These are phyloP conservation scores for Aureobasidium leucospermi DNA, from an alignment of 2,329 filamentous ascomycete genomes.

Conservation along the genomic window DNA sequence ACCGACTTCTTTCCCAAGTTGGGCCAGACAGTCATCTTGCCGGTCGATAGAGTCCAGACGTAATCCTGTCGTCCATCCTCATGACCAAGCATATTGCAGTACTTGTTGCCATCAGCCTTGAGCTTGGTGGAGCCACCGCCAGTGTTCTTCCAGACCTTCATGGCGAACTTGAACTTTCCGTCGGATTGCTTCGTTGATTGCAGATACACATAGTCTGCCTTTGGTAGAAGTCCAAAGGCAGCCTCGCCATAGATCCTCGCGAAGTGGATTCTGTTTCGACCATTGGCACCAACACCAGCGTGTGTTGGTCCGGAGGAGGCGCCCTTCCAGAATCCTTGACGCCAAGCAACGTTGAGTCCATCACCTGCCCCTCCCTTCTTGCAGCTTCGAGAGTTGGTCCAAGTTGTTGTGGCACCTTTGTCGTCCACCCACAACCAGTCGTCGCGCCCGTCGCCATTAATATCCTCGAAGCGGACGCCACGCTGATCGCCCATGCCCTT, in stretches of 20 bases:
- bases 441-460: too few species aligned
- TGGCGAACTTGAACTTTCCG: neutral
- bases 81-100: conserved; percentile 16
- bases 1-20: neutral
- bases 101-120: conserved; percentile 14
- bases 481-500: too few species aligned
- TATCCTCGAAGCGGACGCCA: too few species aligned
- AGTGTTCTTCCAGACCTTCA: conserved; percentile 14
- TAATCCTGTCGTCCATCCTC: conserved; percentile 15
- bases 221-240: neutral
- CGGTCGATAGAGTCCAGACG: conserved; percentile 10
- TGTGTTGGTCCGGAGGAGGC: neutral
- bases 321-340: too few species aligned
- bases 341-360: too few species aligned
- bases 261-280: neutral
- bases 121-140: conserved; percentile 10
- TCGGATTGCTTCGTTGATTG: neutral
- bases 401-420: too few species aligned
- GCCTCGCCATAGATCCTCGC: neutral
- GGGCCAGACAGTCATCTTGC: conserved; percentile 13
- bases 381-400: too few species aligned
- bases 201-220: neutral
- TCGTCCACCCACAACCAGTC: too few species aligned
- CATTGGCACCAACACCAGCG: neutral
- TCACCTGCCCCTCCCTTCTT: too few species aligned